Base-by-base conservation (phyloP, 2,329 filamentous ascomycete species). In the Botryosphaeria agaves region DNA sequence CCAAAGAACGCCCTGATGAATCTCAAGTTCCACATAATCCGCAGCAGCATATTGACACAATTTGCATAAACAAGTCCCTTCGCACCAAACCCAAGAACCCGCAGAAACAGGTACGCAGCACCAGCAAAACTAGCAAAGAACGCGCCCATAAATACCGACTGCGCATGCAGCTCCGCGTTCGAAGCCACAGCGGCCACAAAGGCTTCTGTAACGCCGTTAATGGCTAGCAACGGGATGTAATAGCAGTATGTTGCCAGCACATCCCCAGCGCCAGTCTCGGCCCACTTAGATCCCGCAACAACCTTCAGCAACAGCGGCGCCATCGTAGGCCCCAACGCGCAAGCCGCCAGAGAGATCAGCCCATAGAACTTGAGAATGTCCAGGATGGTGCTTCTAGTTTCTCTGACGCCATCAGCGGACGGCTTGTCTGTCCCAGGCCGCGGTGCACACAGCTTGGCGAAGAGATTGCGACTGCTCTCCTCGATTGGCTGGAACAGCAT, bases 401-500 rank as follows among this genome's bases (percentile, higher is more conserved):
- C 17, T 26, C 18, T 35, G 28, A 29, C 11, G 28, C 18, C 16
- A 18, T 29, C 18, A 11, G 8, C 14, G 14, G 28, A n/a, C 18
- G 28, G 28, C n/a, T n/a, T 8, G 6, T n/a, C 11, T 35, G 15
- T 35, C 32, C 8, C 18, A 15, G 28, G 14, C 55, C 3, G 63
- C 62, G 44, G 63, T 52, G 57, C 57, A 14, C 94, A 71, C 1
- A 93, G 61, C 19, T 78, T 78, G 31, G 83, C 85, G 44, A 95
- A 94, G 47, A 93, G 75, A 46, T 76, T 84, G 23, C 91, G 76
- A 38, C 79, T 85, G 49, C 78, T 87, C 54, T 98, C 91, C 53
- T 98, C 89, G 35, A 98, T 72, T 5, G 89, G 91, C 46, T 95
- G 89, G 50, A 98, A 87, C 30, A 98, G 59, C 38, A 95, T 71